A percentile compares a stretch with the other conserved stretches of the same genome.
Evolutionary conservation across 441 rosid species (phyloP).

Genomic region (Arabidopsis hybrid): DNA sequence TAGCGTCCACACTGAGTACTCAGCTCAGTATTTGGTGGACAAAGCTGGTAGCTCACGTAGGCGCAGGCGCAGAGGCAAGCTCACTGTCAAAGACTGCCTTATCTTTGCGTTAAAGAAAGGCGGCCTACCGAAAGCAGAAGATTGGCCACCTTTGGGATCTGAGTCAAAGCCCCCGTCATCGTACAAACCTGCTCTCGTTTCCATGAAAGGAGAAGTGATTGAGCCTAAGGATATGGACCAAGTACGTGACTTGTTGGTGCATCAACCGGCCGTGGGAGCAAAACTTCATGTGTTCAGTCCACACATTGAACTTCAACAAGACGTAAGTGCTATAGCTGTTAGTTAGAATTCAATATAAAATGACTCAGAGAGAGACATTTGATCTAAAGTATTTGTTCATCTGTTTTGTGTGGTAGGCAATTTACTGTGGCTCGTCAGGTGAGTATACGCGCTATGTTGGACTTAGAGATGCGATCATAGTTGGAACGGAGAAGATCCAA

Average conservation of each 20-base stretch:
- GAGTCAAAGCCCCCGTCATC: neutral
- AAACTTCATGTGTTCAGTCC: neutral
- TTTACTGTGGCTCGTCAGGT: neutral
- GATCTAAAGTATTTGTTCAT: neutral
- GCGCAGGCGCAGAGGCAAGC: neutral
- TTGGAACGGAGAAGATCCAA: neutral
- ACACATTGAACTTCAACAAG: neutral
- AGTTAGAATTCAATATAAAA: neutral
- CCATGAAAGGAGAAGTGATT: neutral
- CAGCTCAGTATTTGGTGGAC: constrained; percentile 14
- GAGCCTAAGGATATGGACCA: neutral
- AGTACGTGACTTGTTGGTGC: neutral
- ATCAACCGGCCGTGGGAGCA: neutral
- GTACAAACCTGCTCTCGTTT: neutral
- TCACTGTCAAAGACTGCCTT: constrained; percentile 1
- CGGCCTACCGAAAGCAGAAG: neutral
- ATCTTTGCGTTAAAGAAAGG: neutral
- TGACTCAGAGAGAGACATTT: neutral
- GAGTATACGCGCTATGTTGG: neutral
- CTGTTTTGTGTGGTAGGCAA: neutral
- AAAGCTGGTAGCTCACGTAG: neutral
- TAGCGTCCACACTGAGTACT: constrained; percentile 7
- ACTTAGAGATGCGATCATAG: neutral
- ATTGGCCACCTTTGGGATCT: neutral
- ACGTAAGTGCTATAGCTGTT: neutral